Evolutionary conservation across 306 rosid genomes (phyloP).

Genomic region (Medicago arabica): DNA sequence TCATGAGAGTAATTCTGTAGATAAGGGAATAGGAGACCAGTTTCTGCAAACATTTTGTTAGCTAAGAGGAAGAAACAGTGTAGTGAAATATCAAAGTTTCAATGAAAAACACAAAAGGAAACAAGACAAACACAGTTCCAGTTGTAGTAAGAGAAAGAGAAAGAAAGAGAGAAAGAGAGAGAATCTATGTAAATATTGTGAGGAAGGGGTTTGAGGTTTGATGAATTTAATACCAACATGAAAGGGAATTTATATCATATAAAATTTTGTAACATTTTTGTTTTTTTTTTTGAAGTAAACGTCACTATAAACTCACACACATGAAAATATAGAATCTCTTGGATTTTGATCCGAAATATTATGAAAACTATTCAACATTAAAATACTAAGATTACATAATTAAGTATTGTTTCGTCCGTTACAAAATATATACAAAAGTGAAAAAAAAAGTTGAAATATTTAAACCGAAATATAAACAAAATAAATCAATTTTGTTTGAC

Average conservation of each 20-base stretch:
- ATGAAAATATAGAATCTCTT: too few relatives aligned
- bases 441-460: too few relatives aligned
- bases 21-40: conserved; percentile 72
- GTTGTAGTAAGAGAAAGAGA: conserved; percentile 26
- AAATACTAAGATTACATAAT: too few relatives aligned
- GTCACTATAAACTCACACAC: too few relatives aligned
- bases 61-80: background rate
- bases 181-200: background rate
- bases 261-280: conserved; percentile 7
- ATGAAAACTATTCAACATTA: too few relatives aligned
- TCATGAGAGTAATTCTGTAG: conserved; percentile 74
- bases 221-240: conserved; percentile 41
- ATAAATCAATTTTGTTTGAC: too few relatives aligned
- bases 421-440: too few relatives aligned
- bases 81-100: conserved; percentile 29
- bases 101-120: conserved; percentile 31
- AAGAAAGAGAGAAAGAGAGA: conserved; percentile 10
- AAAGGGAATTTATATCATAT: conserved; percentile 56
- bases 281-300: background rate
- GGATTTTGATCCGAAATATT: too few relatives aligned
- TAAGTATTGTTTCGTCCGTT: too few relatives aligned
- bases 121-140: conserved; percentile 8
- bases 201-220: conserved; percentile 33
- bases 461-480: too few relatives aligned
- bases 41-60: conserved; percentile 81